Conservation (phyloP, 108 stramenopile genomes). For the Cyclostephanos invisitatus region DNA sequence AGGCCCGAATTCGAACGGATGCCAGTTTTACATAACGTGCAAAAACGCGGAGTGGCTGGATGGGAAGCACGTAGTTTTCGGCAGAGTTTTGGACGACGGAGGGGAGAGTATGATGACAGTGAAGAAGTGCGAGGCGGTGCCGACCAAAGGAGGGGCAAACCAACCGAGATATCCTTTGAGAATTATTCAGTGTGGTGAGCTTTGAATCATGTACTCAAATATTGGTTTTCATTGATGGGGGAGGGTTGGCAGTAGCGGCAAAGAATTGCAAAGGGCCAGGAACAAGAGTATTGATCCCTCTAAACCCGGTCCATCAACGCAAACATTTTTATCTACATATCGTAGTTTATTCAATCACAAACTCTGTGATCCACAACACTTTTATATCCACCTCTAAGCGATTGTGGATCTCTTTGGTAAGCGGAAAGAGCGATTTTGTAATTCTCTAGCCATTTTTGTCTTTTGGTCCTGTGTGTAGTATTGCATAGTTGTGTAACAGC, state of each 20-base stretch:
- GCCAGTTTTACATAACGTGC: slow-evolving; percentile 97
- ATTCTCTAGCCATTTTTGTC: too few relatives aligned
- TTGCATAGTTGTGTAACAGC: too few relatives aligned
- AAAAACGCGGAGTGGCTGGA: slow-evolving; percentile 92
- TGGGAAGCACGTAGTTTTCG: slow-evolving; percentile 95
- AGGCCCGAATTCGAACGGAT: slow-evolving; percentile 93
- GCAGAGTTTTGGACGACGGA: slow-evolving; percentile 90
- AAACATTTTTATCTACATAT: too few relatives aligned
- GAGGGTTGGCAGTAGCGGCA: too few relatives aligned
- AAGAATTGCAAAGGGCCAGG: too few relatives aligned
- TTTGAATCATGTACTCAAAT: slow-evolving; percentile 35
- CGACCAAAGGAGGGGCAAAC: slow-evolving; percentile 60
- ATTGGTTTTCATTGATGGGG: not conserved
- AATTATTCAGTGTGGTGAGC: slow-evolving; percentile 82
- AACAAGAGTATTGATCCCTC: not conserved
- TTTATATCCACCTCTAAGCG: too few relatives aligned
- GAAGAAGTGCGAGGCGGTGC: slow-evolving; percentile 85
- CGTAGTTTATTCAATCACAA: too few relatives aligned
- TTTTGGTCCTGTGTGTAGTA: too few relatives aligned
- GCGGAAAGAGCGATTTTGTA: too few relatives aligned
- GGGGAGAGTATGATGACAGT: slow-evolving; percentile 86
- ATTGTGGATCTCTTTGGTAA: too few relatives aligned
- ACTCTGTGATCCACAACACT: too few relatives aligned
- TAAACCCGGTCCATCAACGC: too few relatives aligned
- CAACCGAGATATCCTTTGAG: slow-evolving; percentile 74